Evolutionary conservation across 1,284 basidiomycete species (phyloP).

Genomic region (Tilletia caries): DNA sequence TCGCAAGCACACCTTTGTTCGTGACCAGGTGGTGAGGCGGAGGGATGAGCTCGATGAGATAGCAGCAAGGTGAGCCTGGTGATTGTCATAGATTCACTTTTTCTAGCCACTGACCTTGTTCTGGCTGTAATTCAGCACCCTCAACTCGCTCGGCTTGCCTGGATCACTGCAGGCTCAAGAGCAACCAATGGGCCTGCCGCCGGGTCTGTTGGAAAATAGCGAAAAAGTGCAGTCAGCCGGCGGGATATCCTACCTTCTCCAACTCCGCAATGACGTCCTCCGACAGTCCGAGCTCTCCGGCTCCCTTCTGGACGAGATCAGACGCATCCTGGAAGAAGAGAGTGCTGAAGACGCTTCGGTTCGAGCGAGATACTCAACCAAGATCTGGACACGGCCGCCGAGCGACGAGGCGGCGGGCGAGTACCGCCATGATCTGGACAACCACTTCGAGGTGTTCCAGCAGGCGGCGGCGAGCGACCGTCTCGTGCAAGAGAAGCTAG

Average conservation of each 20-base stretch:
- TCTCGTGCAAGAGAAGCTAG: constrained; percentile 58
- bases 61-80: constrained; percentile 39
- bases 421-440: constrained; percentile 28
- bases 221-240: constrained; percentile 78
- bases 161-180: constrained; percentile 83
- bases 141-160: constrained; percentile 75
- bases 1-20: constrained; percentile 70
- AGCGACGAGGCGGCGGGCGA: constrained; percentile 60
- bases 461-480: constrained; percentile 40
- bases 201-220: constrained; percentile 78
- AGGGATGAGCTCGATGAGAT: constrained; percentile 68
- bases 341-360: constrained; percentile 74
- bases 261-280: constrained; percentile 70
- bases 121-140: constrained; percentile 63
- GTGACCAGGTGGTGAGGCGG: constrained; percentile 66
- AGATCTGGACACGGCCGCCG: constrained; percentile 51
- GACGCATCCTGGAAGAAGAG: constrained; percentile 83
- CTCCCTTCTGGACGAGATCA: constrained; percentile 69
- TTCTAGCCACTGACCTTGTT: background rate
- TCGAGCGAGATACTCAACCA: constrained; percentile 60
- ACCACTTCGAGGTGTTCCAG: constrained; percentile 34
- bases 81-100: too few species aligned
- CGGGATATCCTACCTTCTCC: constrained; percentile 69
- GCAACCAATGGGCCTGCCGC: constrained; percentile 78
- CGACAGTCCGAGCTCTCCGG: constrained; percentile 66